Conservation (phyloP, 139 green algal species). For the Diplosphaera chodatii region DNA sequence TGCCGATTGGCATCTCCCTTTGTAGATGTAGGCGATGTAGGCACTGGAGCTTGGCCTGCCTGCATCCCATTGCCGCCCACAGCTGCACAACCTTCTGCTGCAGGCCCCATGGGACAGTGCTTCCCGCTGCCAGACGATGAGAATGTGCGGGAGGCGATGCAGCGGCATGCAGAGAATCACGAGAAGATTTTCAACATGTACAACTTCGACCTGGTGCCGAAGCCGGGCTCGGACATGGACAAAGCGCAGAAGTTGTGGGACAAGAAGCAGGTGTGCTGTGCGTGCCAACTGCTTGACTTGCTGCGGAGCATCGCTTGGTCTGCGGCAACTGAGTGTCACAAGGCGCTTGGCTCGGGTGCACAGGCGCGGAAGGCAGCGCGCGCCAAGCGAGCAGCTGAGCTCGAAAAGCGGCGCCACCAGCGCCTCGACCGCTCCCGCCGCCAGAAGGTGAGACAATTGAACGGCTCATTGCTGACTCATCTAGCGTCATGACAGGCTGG, state of each 20-base stretch:
- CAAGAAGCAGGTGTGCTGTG: slow-evolving; percentile 4
- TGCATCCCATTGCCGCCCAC: too few relatives aligned
- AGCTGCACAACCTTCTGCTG: too few relatives aligned
- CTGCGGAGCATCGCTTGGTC: too few relatives aligned
- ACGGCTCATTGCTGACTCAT: too few relatives aligned
- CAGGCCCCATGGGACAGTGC: slow-evolving; percentile 71
- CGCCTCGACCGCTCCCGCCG: slow-evolving; percentile 2
- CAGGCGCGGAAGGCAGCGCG: neutral
- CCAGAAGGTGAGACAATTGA: neutral
- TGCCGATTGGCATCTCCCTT: too few relatives aligned
- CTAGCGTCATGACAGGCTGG: too few relatives aligned
- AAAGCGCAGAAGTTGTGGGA: slow-evolving; percentile 48
- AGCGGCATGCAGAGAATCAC: slow-evolving; percentile 30
- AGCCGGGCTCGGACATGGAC: slow-evolving; percentile 58
- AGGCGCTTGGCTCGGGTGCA: neutral
- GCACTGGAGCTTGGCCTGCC: too few relatives aligned
- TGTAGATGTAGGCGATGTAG: too few relatives aligned
- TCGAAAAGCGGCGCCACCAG: slow-evolving; percentile 9
- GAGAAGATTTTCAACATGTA: slow-evolving; percentile 45
- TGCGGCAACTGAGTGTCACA: too few relatives aligned
- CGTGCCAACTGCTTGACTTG: too few relatives aligned
- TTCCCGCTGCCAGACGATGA: slow-evolving; percentile 66
- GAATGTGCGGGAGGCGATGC: slow-evolving; percentile 57
- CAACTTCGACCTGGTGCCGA: slow-evolving; percentile 65
- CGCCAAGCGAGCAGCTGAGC: neutral